These are phyloP conservation scores for Aspergillus tamarii DNA, from an alignment of 2,329 filamentous ascomycete genomes.

Conservation along the genomic window DNA sequence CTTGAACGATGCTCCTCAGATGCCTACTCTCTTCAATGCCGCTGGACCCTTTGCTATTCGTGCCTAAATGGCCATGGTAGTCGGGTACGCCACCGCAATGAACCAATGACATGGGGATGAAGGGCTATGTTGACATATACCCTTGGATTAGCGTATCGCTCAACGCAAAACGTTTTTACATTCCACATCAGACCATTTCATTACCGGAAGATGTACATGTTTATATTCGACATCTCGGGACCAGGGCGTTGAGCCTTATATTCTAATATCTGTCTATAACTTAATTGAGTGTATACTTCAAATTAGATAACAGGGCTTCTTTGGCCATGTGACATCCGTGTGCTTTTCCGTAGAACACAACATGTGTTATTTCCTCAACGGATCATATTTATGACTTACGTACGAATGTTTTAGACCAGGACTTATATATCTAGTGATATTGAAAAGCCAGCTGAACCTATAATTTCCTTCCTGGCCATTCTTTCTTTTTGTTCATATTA, in stretches of 20 bases:
- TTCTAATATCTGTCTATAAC: neutral
- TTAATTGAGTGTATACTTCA: neutral
- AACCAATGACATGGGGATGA: neutral
- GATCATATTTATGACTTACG: no score
- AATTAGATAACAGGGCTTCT: neutral
- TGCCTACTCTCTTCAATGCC: conserved; percentile 33
- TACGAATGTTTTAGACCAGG: no score
- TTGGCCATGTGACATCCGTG: neutral
- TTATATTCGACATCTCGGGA: neutral
- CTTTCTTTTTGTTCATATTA: no score
- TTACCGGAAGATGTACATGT: neutral
- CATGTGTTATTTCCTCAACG: neutral
- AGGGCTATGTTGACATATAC: neutral
- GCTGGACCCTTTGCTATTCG: conserved; percentile 32
- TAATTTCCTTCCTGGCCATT: no score
- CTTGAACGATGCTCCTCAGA: conserved; percentile 33
- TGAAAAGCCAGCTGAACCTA: no score
- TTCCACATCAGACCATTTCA: neutral
- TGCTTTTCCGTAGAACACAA: neutral
- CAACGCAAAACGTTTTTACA: neutral
- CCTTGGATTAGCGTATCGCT: neutral
- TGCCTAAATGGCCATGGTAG: conserved; percentile 12
- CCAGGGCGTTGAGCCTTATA: neutral
- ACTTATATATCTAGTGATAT: no score
- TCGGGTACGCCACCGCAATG: neutral